These are phyloP conservation scores for Talaromyces borbonicus DNA, from an alignment of 495 filamentous ascomycete species.

Conservation along the genomic window DNA sequence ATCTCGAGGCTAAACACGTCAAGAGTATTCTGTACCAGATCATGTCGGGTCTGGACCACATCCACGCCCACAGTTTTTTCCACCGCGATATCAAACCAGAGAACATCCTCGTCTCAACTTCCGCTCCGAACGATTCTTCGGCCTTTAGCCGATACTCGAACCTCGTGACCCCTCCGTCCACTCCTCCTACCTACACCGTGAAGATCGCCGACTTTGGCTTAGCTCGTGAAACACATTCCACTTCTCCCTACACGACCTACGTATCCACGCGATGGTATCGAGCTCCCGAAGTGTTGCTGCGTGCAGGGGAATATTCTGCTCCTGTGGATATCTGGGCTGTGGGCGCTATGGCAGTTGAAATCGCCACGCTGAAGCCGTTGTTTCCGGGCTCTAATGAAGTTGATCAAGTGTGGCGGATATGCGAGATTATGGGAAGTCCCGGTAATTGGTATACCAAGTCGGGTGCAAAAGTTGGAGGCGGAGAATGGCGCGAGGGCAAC, in stretches of 20 bases:
- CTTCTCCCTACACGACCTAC: slow-evolving; percentile 94
- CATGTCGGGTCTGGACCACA: slow-evolving; percentile 88
- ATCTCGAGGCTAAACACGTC: slow-evolving; percentile 78
- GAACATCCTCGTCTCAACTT: slow-evolving; percentile 96
- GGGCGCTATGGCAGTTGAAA: slow-evolving; percentile 99
- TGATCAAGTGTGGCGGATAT: slow-evolving; percentile 97
- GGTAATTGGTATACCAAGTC: slow-evolving; percentile 95
- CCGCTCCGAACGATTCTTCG: slow-evolving; percentile 64
- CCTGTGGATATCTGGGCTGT: slow-evolving; percentile 98
- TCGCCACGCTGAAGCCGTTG: slow-evolving; percentile 92
- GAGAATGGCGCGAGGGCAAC: slow-evolving; percentile 95
- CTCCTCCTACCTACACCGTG: slow-evolving; percentile 85
- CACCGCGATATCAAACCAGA: slow-evolving; percentile 99
- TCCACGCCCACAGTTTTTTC: slow-evolving; percentile 95
- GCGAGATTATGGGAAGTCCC: slow-evolving; percentile 99
- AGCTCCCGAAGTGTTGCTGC: slow-evolving; percentile 87
- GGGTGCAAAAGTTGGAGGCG: slow-evolving; percentile 79
- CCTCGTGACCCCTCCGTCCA: slow-evolving; percentile 88
- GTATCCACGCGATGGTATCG: slow-evolving; percentile 99
- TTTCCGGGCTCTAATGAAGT: slow-evolving; percentile 98
- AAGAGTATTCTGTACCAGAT: slow-evolving; percentile 99
- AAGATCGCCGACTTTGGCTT: slow-evolving; percentile 99
- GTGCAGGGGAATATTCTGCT: slow-evolving; percentile 94
- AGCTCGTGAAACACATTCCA: slow-evolving; percentile 94
- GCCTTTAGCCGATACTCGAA: slow-evolving; percentile 88